These are phyloP conservation scores for Phytophthora crassamura DNA, from an alignment of 352 stramenopile genomes.

Conservation along the genomic window DNA sequence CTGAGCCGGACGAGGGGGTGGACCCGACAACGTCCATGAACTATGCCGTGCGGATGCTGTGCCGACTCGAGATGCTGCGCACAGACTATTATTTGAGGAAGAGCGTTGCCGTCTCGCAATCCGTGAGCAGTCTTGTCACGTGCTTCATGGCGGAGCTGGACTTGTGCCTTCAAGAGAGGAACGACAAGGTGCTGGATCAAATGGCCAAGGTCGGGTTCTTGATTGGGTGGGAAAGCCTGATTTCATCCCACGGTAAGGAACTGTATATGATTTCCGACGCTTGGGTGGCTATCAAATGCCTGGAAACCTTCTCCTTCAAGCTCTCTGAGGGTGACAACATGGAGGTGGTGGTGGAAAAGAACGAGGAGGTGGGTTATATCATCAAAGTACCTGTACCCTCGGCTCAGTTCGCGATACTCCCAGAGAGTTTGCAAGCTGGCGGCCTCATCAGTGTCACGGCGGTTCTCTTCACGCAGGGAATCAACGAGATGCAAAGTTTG, in stretches of 20 bases:
- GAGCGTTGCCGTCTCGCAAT: constrained; percentile 84
- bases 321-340: constrained; percentile 53
- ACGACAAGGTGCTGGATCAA: constrained; percentile 71
- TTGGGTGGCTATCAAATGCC: constrained; percentile 89
- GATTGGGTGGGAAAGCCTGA: constrained; percentile 95
- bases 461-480: constrained; percentile 90
- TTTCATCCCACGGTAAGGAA: constrained; percentile 96
- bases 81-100: constrained; percentile 86
- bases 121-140: constrained; percentile 81
- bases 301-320: constrained; percentile 87
- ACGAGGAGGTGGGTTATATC: constrained; percentile 70
- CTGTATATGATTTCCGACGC: constrained; percentile 95
- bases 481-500: constrained; percentile 95
- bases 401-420: constrained; percentile 56
- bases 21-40: constrained; percentile 60
- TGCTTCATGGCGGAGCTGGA: constrained; percentile 85
- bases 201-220: constrained; percentile 83
- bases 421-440: constrained; percentile 55
- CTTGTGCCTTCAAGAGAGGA: constrained; percentile 67
- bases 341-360: constrained; percentile 69
- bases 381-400: constrained; percentile 62
- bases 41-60: constrained; percentile 68
- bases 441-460: constrained; percentile 75
- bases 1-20: constrained; percentile 60
- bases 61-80: constrained; percentile 78